Conservation (phyloP, 208 protist species). For the Endotrypanum monterogeii region DNA sequence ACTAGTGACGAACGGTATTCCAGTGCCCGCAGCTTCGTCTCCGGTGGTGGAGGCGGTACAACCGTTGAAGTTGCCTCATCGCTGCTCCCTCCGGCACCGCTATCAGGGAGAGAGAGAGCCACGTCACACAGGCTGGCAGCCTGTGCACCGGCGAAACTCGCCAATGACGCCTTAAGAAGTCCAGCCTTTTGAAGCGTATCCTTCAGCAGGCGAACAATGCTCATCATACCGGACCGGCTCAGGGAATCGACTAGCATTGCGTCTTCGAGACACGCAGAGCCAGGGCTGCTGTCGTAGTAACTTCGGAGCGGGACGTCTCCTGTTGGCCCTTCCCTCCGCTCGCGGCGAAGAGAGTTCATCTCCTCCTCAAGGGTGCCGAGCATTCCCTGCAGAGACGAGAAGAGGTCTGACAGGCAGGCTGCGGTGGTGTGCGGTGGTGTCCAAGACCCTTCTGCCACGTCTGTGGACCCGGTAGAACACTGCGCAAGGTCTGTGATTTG, state of each 20-base stretch:
- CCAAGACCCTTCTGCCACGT: not conserved
- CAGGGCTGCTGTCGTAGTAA: not conserved
- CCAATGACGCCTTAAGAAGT: constrained; percentile 15
- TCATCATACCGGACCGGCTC: constrained; percentile 34
- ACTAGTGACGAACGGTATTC: constrained; percentile 18
- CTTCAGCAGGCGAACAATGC: constrained; percentile 22
- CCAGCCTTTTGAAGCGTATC: constrained; percentile 27
- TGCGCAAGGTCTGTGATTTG: constrained; percentile 38
- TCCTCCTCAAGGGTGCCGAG: constrained; percentile 5
- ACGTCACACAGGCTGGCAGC: constrained; percentile 17
- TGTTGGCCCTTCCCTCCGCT: not conserved
- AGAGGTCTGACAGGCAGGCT: constrained; percentile 4
- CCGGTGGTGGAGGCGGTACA: constrained; percentile 3
- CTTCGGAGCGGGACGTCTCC: not conserved
- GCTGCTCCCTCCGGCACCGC: not conserved
- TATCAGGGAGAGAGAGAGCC: not conserved
- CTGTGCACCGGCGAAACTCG: not conserved
- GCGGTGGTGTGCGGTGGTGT: not conserved
- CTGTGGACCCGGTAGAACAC: not conserved
- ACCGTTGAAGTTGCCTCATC: not conserved
- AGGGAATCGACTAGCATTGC: constrained; percentile 13
- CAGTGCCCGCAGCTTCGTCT: constrained; percentile 17
- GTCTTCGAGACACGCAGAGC: not conserved
- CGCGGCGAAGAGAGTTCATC: not conserved
- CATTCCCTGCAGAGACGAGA: constrained; percentile 7